Evolutionary conservation across 2,329 filamentous ascomycete species (phyloP).

Genomic region (Thielaviopsis euricoi): DNA sequence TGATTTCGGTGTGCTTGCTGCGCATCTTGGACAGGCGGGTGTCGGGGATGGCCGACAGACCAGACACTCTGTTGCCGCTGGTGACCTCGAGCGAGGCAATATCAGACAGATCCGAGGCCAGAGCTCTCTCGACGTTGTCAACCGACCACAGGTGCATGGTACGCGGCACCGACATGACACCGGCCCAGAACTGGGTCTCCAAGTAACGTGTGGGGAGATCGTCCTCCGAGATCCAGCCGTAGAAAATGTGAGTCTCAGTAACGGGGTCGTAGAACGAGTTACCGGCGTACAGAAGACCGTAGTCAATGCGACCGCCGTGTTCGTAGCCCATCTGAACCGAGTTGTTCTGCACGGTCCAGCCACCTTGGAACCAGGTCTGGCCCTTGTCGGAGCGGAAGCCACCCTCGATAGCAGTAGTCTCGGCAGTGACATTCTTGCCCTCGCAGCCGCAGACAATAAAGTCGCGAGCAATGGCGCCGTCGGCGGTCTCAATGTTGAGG

Average conservation of each 20-base stretch:
- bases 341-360: background rate
- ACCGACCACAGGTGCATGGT: slow-evolving; percentile 6
- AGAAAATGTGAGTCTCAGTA: slow-evolving; percentile 1
- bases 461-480: slow-evolving; percentile 3
- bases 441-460: slow-evolving; percentile 7
- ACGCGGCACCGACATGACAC: slow-evolving; percentile 7
- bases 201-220: slow-evolving; percentile 6
- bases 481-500: background rate
- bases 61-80: slow-evolving; percentile 1
- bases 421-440: slow-evolving; percentile 2
- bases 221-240: slow-evolving; percentile 6
- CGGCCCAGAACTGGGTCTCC: slow-evolving; percentile 7
- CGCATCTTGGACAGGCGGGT: slow-evolving; percentile 4
- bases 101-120: slow-evolving; percentile 1
- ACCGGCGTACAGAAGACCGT: slow-evolving; percentile 15
- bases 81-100: slow-evolving; percentile 8
- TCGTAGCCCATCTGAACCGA: slow-evolving; percentile 5
- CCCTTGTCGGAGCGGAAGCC: slow-evolving; percentile 4
- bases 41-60: slow-evolving; percentile 4
- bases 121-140: slow-evolving; percentile 5
- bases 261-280: slow-evolving; percentile 14
- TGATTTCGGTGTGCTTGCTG: slow-evolving; percentile 4
- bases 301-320: slow-evolving; percentile 12
- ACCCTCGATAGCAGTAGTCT: background rate
- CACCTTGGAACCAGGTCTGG: slow-evolving; percentile 7